Base-by-base conservation (phyloP, 805 yeast species). In the Hanseniaspora jakobsenii region DNA sequence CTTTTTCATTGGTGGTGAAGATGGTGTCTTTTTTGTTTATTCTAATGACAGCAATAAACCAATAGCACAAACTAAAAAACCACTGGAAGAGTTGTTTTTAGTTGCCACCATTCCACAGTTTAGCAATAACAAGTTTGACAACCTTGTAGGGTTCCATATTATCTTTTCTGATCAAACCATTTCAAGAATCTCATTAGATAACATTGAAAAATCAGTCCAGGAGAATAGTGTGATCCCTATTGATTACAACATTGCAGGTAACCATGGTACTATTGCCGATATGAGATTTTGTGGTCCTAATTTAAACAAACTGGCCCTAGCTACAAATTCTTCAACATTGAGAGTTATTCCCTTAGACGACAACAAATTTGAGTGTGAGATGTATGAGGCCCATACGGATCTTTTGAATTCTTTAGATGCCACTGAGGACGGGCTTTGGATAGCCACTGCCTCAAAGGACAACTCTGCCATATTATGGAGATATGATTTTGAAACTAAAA, bases 181-280 rank as follows among this genome's bases (percentile, higher is more conserved):
- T 13, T 67, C 71, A 22, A 66, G 73, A 51, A 57, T 77, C 19
- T 68, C 69, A 32, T 49, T 66, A 18, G n/a, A n/a, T n/a, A n/a
- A n/a, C n/a, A n/a, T n/a, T n/a, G n/a, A n/a, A n/a, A n/a, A n/a
- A n/a, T n/a, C n/a, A n/a, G n/a, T n/a, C n/a, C n/a, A n/a, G n/a
- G n/a, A n/a, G n/a, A n/a, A n/a, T n/a, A n/a, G n/a, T n/a, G 52
- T 52, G 22, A 57, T 81, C n/a, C 68, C 70, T 16, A 57, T 72
- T 2, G 53, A 60, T 6, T 66, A 77, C 45, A 70, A 75, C 32
- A 68, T 86, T 52, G 91, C 95, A 1, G 96, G 96, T 52, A 86
- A 86, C 60, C 95, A 89, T 62, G 97, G 96, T 47, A 89, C 91
- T 21, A 78, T 91, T 54, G 94, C 95, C 2, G 97, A 89, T 58